phyloP scores from a whole-genome alignment of 495 filamentous ascomycete genomes.

The Aspergillus carlsbadensis region DNA sequence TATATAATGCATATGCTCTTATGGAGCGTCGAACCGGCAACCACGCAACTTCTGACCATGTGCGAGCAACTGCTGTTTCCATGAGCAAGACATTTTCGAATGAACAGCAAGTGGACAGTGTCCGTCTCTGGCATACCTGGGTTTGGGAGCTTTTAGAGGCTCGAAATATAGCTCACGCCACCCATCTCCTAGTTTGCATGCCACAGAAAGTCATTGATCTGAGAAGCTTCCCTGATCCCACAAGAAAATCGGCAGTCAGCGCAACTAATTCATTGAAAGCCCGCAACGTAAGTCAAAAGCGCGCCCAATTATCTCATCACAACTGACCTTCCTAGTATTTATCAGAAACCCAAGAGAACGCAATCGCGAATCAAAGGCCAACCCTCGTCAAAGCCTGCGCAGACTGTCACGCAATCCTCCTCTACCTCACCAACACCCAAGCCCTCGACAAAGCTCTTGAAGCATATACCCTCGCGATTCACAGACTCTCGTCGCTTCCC shows the following conservation, averaged over 20 bases:
- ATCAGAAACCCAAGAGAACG: constrained; percentile 53
- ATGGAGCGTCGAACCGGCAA: constrained; percentile 64
- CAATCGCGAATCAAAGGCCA: constrained; percentile 47
- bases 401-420: constrained; percentile 60
- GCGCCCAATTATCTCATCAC: background rate
- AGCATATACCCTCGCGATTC: constrained; percentile 49
- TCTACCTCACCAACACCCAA: constrained; percentile 53
- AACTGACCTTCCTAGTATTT: constrained; percentile 46
- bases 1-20: constrained; percentile 79
- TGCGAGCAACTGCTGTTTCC: constrained; percentile 64
- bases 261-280: constrained; percentile 53
- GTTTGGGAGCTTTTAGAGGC: constrained; percentile 64
- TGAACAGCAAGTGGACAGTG: constrained; percentile 35
- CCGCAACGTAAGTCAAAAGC: constrained; percentile 38
- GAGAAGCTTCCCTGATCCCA: constrained; percentile 20
- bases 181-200: constrained; percentile 47
- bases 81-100: constrained; percentile 49
- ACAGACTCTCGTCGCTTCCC: constrained; percentile 34
- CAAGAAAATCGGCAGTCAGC: constrained; percentile 22
- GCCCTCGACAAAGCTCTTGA: constrained; percentile 41
- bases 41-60: constrained; percentile 52
- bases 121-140: constrained; percentile 69
- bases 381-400: constrained; percentile 51
- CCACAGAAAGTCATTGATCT: constrained; percentile 29
- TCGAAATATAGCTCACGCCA: constrained; percentile 43